Percentiles rank a stretch among this genome's conserved stretches.
Evolutionary conservation across 352 stramenopile species (phyloP).

Genomic region (Globisporangium echinulatum): DNA sequence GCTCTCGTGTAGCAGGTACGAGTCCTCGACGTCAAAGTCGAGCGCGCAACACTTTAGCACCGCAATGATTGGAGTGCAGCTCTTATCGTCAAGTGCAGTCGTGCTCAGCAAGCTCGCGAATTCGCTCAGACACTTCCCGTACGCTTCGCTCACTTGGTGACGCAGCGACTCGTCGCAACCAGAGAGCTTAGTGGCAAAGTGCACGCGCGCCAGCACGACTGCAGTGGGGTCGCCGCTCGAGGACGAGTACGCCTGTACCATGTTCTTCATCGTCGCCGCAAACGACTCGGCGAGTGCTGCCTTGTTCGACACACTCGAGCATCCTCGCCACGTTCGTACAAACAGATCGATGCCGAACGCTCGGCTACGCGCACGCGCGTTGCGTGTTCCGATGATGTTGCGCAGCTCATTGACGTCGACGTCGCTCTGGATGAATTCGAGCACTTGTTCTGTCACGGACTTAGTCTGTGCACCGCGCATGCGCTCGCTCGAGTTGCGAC

Average conservation of each 20-base stretch:
- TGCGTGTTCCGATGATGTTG: conserved; percentile 36
- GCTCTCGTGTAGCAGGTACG: conserved; percentile 64
- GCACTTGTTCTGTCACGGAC: conserved; percentile 74
- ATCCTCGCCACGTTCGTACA: conserved; percentile 20
- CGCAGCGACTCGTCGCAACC: conserved; percentile 45
- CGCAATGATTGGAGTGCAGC: conserved; percentile 28
- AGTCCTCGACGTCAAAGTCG: conserved; percentile 74
- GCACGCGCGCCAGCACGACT: conserved; percentile 25
- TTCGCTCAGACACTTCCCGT: conserved; percentile 32
- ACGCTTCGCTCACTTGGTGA: conserved; percentile 40
- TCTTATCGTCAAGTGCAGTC: conserved; percentile 14
- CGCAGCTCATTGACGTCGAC: conserved; percentile 52
- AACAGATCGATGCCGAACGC: conserved; percentile 46
- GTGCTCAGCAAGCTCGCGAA: conserved; percentile 26
- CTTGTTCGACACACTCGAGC: conserved; percentile 20
- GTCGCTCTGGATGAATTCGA: conserved; percentile 83
- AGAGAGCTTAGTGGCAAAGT: conserved; percentile 47
- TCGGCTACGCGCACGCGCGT: conserved; percentile 37
- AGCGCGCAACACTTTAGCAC: conserved; percentile 52
- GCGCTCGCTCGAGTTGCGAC: conserved; percentile 66
- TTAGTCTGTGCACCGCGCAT: conserved; percentile 42
- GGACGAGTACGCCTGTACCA: conserved; percentile 24
- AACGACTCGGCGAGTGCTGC: conserved; percentile 48
- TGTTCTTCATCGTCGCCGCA: conserved; percentile 29
- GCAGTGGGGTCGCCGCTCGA: conserved; percentile 4